Conservation (phyloP, 331 rosid genomes). For the Quercus tomentella region DNA sequence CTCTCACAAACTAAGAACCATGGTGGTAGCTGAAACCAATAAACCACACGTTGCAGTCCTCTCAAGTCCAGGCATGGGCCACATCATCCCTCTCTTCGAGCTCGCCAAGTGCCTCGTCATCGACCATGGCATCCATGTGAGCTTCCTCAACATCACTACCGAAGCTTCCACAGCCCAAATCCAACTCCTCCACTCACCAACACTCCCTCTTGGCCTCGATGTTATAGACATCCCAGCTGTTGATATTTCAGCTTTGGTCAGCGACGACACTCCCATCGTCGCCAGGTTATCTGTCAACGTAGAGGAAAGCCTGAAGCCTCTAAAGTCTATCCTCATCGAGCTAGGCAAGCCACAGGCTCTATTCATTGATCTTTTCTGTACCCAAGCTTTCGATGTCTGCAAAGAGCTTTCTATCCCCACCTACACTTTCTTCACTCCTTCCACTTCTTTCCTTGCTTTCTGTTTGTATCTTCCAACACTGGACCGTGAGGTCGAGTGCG, state of each 20-base stretch:
- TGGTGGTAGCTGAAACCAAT: neutral
- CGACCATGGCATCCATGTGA: slow-evolving; percentile 26
- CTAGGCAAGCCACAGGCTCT: slow-evolving; percentile 30
- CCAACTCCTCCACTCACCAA: slow-evolving; percentile 22
- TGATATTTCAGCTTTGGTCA: slow-evolving; percentile 11
- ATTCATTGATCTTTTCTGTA: slow-evolving; percentile 37
- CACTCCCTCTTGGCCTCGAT: slow-evolving; percentile 23
- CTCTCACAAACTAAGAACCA: neutral
- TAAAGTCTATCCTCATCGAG: slow-evolving; percentile 13
- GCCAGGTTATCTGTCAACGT: slow-evolving; percentile 19
- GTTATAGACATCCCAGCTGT: slow-evolving; percentile 36
- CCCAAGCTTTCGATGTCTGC: slow-evolving; percentile 34
- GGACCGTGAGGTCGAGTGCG: slow-evolving; percentile 25
- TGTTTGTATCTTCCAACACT: slow-evolving; percentile 21
- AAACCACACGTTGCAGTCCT: slow-evolving; percentile 22
- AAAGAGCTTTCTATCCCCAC: slow-evolving; percentile 24
- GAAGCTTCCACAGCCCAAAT: slow-evolving; percentile 31
- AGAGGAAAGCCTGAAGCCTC: slow-evolving; percentile 14
- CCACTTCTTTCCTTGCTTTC: slow-evolving; percentile 31
- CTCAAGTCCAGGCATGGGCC: slow-evolving; percentile 43
- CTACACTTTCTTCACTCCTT: slow-evolving; percentile 29
- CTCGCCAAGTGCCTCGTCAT: slow-evolving; percentile 26
- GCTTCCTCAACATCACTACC: slow-evolving; percentile 49
- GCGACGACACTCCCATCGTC: neutral
- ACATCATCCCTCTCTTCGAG: slow-evolving; percentile 35